Evolutionary conservation across 2,329 filamentous ascomycete species (phyloP).

Genomic region (Anisogramma anomala): DNA sequence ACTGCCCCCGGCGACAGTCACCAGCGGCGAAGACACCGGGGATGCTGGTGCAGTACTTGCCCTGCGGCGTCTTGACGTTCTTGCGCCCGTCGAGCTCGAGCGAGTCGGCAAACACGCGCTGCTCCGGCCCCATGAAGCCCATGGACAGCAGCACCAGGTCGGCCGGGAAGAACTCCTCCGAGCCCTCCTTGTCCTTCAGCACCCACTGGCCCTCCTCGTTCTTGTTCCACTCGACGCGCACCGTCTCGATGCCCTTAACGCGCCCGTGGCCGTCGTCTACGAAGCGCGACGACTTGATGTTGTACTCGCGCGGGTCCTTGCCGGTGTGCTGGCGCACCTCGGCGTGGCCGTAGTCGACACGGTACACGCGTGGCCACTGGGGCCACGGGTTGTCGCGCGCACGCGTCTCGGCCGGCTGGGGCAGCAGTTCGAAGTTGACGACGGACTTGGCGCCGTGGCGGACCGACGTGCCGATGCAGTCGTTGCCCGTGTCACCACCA

Average conservation of each 20-base stretch:
- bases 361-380: constrained; percentile 95
- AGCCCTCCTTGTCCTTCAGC: constrained; percentile 94
- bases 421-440: constrained; percentile 90
- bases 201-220: constrained; percentile 84
- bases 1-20: constrained; percentile 90
- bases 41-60: constrained; percentile 80
- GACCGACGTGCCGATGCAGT: constrained; percentile 93
- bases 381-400: constrained; percentile 95
- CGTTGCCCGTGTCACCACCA: constrained; percentile 94
- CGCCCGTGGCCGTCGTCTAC: constrained; percentile 77
- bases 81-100: constrained; percentile 87
- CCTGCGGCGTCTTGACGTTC: constrained; percentile 87
- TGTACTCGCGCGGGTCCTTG: constrained; percentile 92
- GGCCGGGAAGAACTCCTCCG: constrained; percentile 90
- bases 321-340: constrained; percentile 95
- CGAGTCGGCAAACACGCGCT: constrained; percentile 67
- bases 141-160: constrained; percentile 91
- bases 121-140: constrained; percentile 93
- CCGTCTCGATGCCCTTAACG: constrained; percentile 91
- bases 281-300: constrained; percentile 96
- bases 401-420: constrained; percentile 82
- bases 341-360: constrained; percentile 93
- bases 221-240: constrained; percentile 94
- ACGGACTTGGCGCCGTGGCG: constrained; percentile 93
- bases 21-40: constrained; percentile 86